These are phyloP conservation scores for Leishmania turanica DNA, from an alignment of 208 protist genomes.

Conservation along the genomic window DNA sequence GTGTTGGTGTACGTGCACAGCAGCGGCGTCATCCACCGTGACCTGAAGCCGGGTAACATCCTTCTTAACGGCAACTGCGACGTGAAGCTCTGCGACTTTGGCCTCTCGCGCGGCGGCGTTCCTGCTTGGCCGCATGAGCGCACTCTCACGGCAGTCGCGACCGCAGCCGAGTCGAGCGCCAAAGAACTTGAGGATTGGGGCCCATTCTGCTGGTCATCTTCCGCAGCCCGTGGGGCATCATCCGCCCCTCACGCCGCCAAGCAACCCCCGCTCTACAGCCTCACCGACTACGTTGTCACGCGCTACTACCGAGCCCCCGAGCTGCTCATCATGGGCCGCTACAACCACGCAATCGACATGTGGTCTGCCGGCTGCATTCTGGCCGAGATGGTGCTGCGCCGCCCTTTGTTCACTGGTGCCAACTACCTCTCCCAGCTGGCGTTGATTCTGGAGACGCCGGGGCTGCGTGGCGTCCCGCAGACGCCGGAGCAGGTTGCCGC, in stretches of 20 bases:
- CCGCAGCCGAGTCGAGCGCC: neutral
- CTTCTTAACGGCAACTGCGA: conserved; percentile 69
- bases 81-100: conserved; percentile 80
- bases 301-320: conserved; percentile 98
- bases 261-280: conserved; percentile 38
- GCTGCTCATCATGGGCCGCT: conserved; percentile 90
- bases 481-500: conserved; percentile 72
- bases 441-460: conserved; percentile 60
- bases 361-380: conserved; percentile 68
- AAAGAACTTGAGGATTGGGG: conserved; percentile 29
- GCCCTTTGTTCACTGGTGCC: conserved; percentile 91
- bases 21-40: conserved; percentile 73
- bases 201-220: conserved; percentile 30
- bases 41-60: conserved; percentile 86
- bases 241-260: conserved; percentile 4
- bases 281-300: conserved; percentile 96
- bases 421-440: conserved; percentile 70
- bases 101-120: conserved; percentile 60
- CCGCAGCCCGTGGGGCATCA: neutral
- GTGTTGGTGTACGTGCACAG: conserved; percentile 75
- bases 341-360: conserved; percentile 93
- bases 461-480: conserved; percentile 85
- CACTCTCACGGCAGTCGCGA: neutral
- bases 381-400: conserved; percentile 90
- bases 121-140: conserved; percentile 12